Evolutionary conservation across 805 yeast genomes (phyloP).

Genomic region (Candida rishiriensis): DNA sequence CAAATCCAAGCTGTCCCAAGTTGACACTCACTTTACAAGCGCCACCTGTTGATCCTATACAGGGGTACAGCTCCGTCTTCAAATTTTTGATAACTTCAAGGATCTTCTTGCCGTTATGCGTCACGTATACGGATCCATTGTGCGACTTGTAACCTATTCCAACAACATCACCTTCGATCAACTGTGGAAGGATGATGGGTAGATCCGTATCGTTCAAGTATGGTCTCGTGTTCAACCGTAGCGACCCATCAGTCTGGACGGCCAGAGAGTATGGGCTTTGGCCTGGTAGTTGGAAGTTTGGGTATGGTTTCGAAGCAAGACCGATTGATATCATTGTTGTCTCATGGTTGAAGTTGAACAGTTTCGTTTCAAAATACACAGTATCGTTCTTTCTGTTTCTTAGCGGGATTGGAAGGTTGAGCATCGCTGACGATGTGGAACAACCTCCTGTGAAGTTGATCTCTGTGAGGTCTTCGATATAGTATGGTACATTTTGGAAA

Average conservation of each 20-base stretch:
- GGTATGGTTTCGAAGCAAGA: conserved; percentile 67
- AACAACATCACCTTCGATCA: conserved; percentile 48
- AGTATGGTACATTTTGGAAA: conserved; percentile 21
- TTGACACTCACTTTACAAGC: conserved; percentile 51
- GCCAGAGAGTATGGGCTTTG: conserved; percentile 64
- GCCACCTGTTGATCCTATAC: conserved; percentile 48
- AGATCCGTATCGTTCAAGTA: conserved; percentile 43
- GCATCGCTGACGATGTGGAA: conserved; percentile 21
- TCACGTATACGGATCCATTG: conserved; percentile 47
- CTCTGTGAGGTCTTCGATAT: conserved; percentile 31
- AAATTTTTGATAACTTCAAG: conserved; percentile 48
- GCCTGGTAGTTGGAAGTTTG: conserved; percentile 73
- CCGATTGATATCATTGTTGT: conserved; percentile 62
- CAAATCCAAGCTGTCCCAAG: conserved; percentile 88
- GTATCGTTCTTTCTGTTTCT: conserved; percentile 40
- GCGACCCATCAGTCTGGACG: conserved; percentile 68
- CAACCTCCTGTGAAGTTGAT: conserved; percentile 20
- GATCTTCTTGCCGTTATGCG: conserved; percentile 51
- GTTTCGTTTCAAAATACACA: conserved; percentile 63
- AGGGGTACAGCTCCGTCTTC: conserved; percentile 47
- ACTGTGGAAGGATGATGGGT: conserved; percentile 43
- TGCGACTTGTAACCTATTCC: conserved; percentile 50
- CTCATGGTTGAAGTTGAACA: conserved; percentile 36
- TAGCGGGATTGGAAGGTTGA: conserved; percentile 33
- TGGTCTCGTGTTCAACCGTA: conserved; percentile 59